Evolutionary conservation across 148 eudicot species (phyloP).

Genomic region (Agrostemma githago): DNA sequence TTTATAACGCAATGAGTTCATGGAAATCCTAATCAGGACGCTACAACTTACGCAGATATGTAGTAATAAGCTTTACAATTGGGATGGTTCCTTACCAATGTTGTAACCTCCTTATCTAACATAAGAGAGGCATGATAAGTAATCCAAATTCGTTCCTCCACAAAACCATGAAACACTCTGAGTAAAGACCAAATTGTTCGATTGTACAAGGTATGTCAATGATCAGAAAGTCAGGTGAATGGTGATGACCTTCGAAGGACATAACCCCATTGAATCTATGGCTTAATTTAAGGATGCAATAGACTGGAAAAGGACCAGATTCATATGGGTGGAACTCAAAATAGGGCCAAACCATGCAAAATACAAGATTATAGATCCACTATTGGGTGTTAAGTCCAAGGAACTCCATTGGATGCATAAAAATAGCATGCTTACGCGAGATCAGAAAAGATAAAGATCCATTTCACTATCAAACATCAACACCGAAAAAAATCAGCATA

Average conservation of each 20-base stretch:
- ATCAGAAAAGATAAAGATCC: neutral
- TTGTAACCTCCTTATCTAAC: neutral
- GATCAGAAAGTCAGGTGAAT: neutral
- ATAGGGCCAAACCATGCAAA: neutral
- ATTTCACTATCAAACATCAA: neutral
- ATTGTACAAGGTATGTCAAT: neutral
- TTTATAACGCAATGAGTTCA: neutral
- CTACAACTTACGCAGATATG: neutral
- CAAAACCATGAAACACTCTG: neutral
- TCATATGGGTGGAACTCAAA: neutral
- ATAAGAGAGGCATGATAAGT: neutral
- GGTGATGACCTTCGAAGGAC: neutral
- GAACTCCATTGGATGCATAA: neutral
- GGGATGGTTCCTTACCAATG: neutral
- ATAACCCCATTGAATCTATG: neutral
- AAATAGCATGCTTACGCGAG: neutral
- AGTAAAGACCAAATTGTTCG: neutral
- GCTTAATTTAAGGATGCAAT: neutral
- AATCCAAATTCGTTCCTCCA: neutral
- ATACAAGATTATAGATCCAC: neutral
- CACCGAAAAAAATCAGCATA: neutral
- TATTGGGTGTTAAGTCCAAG: neutral
- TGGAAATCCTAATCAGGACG: neutral
- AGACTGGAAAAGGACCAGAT: neutral
- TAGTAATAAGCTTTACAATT: neutral